Base-by-base conservation (phyloP, 164 flowering plant genomes). In the Echeveria elegans region DNA sequence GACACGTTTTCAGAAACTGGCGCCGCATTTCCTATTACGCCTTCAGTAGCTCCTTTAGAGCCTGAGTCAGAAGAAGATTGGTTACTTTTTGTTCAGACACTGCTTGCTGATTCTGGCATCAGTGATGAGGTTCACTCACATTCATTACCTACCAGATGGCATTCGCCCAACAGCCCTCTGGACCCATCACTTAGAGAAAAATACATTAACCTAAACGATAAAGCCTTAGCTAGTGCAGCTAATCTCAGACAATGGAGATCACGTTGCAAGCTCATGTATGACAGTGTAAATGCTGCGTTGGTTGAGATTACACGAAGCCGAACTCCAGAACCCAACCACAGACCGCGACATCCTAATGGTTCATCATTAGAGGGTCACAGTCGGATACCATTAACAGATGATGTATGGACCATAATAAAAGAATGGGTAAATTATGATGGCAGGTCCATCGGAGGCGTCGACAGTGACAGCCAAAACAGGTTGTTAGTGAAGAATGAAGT, bases 261-360 rank as follows among this genome's bases (percentile, higher is more conserved):
- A 58, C 85, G 72, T 21, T 72, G 79, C 30, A 85, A 84, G 79
- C 97, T 94, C 38, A 77, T 85, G 6, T 91, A 81, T 29, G 99
- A 94, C 68, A 82, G 88, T 70, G 91, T 91, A 0, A 91, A 94
- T 74, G 86, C 78, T 65, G 92, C 88, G 2, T 67, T 94, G 19
- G 68, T 77, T 48, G 88, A 88, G n/a, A 77, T 84, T 45, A 64
- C 76, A 9, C 76, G 76, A 3, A 48, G 65, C 47, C 70, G 72
- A 10, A 56, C 71, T 4, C 61, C 61, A 2, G 61, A 28, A 56
- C 2, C 18, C 73, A 73, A n/a, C 41, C 68, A 26, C 64, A 72
- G 69, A 66, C 37, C 23, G 72, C 70, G 67, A 53, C 66, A 52
- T 32, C 36, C 73, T 3, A 50, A 52, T 41, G 11, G 24, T 21